A percentile compares a stretch with the other conserved stretches of the same genome.
phyloP scores from a whole-genome alignment of 306 rosid species.

The Lathyrus sativus region DNA sequence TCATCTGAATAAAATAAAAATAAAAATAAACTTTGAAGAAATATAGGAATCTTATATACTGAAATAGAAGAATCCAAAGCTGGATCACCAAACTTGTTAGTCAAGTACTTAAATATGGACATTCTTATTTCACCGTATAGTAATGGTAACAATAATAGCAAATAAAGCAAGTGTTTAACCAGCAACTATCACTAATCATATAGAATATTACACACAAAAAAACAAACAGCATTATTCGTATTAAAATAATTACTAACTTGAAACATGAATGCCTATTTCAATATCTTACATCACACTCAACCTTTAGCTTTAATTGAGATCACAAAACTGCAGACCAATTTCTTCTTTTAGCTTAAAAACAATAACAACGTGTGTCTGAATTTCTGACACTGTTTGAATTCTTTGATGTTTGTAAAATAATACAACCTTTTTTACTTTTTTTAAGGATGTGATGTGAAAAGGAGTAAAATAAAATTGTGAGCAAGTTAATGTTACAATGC shows the following conservation, averaged over 20 bases:
- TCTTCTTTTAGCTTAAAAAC: slow-evolving; percentile 44
- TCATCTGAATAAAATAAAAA: too few relatives aligned
- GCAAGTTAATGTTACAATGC: slow-evolving; percentile 7
- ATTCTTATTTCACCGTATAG: too few relatives aligned
- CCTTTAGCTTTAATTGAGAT: slow-evolving; percentile 38
- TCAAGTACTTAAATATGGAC: too few relatives aligned
- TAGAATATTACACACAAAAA: background rate
- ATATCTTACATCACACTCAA: slow-evolving; percentile 56
- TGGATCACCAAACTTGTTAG: too few relatives aligned
- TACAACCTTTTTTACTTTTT: background rate
- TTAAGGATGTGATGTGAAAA: background rate
- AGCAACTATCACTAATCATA: too few relatives aligned
- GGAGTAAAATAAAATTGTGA: background rate
- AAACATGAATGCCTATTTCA: slow-evolving; percentile 9
- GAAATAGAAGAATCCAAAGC: too few relatives aligned
- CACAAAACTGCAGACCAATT: slow-evolving; percentile 37
- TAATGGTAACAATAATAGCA: too few relatives aligned
- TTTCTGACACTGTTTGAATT: slow-evolving; percentile 50
- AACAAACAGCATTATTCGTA: background rate
- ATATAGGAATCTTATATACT: too few relatives aligned
- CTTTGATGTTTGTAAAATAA: slow-evolving; percentile 32
- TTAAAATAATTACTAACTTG: background rate
- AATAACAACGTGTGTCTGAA: slow-evolving; percentile 34
- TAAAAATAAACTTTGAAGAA: too few relatives aligned
- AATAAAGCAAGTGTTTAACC: too few relatives aligned